Evolutionary conservation across 139 green algal genomes (phyloP).

Genomic region (Closterium sp.): DNA sequence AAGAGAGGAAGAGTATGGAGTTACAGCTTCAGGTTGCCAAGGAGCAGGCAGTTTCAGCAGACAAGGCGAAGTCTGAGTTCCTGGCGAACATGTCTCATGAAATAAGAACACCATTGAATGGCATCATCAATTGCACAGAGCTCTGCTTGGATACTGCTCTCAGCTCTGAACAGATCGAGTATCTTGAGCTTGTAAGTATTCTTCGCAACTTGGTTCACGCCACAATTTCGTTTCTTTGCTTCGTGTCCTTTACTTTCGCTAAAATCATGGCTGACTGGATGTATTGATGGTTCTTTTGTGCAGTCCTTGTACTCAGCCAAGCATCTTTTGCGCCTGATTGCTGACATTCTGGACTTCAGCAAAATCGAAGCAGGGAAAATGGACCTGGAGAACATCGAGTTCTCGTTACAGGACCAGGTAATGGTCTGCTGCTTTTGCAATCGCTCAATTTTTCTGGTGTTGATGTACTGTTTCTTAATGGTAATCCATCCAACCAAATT

Average conservation of each 20-base stretch:
- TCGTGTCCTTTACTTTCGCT: no score
- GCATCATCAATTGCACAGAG: constrained; percentile 43
- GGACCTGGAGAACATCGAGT: constrained; percentile 43
- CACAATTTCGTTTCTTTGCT: no score
- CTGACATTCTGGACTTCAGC: constrained; percentile 42
- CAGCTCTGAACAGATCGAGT: constrained; percentile 34
- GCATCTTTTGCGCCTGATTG: constrained; percentile 39
- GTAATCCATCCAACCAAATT: background rate
- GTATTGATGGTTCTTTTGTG: background rate
- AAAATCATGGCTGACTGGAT: background rate
- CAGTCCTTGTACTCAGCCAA: constrained; percentile 41
- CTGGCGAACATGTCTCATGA: constrained; percentile 43
- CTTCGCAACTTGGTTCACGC: background rate
- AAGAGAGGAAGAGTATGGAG: constrained; percentile 35
- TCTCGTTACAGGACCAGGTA: constrained; percentile 37
- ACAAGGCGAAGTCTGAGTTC: constrained; percentile 30
- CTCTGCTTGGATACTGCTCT: constrained; percentile 33
- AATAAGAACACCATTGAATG: constrained; percentile 39
- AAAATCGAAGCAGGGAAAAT: constrained; percentile 44
- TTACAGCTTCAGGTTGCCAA: constrained; percentile 16
- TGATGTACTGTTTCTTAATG: no score
- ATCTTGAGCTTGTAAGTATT: constrained; percentile 28
- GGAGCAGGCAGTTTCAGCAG: constrained; percentile 15
- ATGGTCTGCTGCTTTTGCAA: background rate
- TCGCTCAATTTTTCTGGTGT: background rate